phyloP scores from a whole-genome alignment of 73 alveolate species.

The Loxodes magnus region DNA sequence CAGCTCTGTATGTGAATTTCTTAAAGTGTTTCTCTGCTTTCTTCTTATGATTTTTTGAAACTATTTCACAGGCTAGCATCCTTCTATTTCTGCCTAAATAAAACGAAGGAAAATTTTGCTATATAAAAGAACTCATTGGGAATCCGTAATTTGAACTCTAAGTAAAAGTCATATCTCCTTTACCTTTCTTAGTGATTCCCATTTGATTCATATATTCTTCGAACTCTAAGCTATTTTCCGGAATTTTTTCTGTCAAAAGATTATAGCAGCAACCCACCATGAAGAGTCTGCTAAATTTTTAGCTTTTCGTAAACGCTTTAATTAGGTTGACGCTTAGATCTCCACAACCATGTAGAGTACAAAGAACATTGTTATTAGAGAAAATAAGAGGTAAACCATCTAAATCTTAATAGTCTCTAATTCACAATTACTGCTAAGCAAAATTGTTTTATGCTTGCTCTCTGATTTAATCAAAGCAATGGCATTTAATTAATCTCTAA shows the following conservation, averaged over 20 bases:
- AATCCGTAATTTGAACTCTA: neutral
- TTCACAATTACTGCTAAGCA: neutral
- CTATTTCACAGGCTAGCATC: neutral
- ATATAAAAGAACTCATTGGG: neutral
- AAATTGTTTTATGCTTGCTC: neutral
- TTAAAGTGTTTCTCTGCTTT: neutral
- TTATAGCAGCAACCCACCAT: conserved; percentile 14
- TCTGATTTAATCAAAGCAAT: neutral
- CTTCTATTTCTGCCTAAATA: neutral
- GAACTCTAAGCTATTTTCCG: neutral
- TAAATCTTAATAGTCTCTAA: neutral
- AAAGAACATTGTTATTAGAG: no score
- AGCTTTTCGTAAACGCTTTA: neutral
- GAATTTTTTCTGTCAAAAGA: neutral
- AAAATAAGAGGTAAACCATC: neutral
- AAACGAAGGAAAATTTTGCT: neutral
- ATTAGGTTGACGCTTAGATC: conserved; percentile 1
- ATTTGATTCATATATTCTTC: neutral
- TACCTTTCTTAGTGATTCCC: neutral
- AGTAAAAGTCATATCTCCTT: neutral
- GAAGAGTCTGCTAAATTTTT: neutral
- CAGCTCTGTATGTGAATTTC: conserved; percentile 6
- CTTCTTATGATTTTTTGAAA: neutral
- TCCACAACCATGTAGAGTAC: conserved; percentile 10
- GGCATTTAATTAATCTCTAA: neutral